phyloP scores from a whole-genome alignment of 2,329 filamentous ascomycete genomes.

The Fonsecaea pugnacius region DNA sequence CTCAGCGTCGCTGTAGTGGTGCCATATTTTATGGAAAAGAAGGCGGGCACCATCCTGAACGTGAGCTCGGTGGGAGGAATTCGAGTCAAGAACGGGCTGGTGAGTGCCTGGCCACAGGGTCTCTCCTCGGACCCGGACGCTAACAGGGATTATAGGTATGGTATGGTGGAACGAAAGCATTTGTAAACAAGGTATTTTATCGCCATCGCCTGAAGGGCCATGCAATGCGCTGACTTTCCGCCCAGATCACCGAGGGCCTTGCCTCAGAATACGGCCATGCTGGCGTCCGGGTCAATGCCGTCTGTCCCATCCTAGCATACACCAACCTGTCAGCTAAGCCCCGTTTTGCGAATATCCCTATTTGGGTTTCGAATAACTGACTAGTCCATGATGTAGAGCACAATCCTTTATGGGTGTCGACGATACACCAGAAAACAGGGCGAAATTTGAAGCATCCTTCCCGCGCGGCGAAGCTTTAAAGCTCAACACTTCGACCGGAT shows the following conservation, averaged over 20 bases:
- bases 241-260: conserved; percentile 25
- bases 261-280: conserved; percentile 28
- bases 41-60: conserved; percentile 31
- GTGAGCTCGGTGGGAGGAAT: conserved; percentile 32
- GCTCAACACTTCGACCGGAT: conserved; percentile 16
- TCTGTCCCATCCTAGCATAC: conserved; percentile 28
- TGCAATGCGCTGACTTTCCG: not conserved
- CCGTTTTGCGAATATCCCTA: not conserved
- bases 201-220: too few species aligned
- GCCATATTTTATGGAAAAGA: conserved; percentile 39
- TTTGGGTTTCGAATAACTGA: not conserved
- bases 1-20: conserved; percentile 39
- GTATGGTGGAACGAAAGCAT: conserved; percentile 34
- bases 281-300: conserved; percentile 22
- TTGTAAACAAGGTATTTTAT: conserved; percentile 21
- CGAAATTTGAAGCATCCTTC: conserved; percentile 25
- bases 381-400: conserved; percentile 8
- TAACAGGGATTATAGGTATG: conserved; percentile 15
- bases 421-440: conserved; percentile 24
- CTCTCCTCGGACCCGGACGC: not conserved
- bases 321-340: conserved; percentile 20
- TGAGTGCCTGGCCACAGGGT: not conserved
- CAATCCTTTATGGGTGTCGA: conserved; percentile 26
- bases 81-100: conserved; percentile 31
- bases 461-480: conserved; percentile 23